Base-by-base conservation (phyloP, 2,329 filamentous ascomycete species). In the Exserohilum turcica region DNA sequence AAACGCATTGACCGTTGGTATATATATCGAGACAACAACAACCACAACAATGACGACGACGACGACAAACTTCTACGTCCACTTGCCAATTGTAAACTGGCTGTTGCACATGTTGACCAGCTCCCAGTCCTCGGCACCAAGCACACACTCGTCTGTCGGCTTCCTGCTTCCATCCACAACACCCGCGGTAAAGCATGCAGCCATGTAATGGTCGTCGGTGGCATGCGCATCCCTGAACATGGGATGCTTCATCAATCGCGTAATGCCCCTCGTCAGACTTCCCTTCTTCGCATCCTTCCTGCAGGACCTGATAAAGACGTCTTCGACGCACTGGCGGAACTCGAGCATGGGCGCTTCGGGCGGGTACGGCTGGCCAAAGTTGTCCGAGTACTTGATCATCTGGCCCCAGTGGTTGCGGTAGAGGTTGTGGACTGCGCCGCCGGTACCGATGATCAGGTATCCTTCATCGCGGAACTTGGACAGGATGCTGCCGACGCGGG, bases 201-300 rank as follows among this genome's bases (percentile, higher is more conserved):
- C 76, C 83, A 89, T 88, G 59, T 86, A 89, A 65, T 89, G 86
- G 66, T 89, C 87, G 64, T 90, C 86, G 0, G 86, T 89, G 0
- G 79, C 86, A 72, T 89, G 86, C 0, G 87, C 86, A 61, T 88
- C 86, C 13, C 86, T 74, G 63, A 82, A 89, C 40, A 78, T 76
- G 0, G 86, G 86, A 63, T 88, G 83, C 75, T 89, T 88, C 85
- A 89, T 88, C 61, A 89, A 65, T 27, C 85, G 77, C 2, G 84
- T 84, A 48, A 86, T 77, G 0, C 78, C 81, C 2, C 82, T 76
- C 2, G 84, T 71, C 43, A 88, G 66, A 7, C 61, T 61, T 2
- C 65, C 67, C 21, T 71, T 68, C 5, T 84, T 84, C 19, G 57
- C 57, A 0, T 86, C 85, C 1, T 77, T 75, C 27, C 57, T 51